A percentile compares a stretch with the other conserved stretches of the same genome.
phyloP scores from a whole-genome alignment of 2,329 filamentous ascomycete genomes.

The Aureobasidium sp. region DNA sequence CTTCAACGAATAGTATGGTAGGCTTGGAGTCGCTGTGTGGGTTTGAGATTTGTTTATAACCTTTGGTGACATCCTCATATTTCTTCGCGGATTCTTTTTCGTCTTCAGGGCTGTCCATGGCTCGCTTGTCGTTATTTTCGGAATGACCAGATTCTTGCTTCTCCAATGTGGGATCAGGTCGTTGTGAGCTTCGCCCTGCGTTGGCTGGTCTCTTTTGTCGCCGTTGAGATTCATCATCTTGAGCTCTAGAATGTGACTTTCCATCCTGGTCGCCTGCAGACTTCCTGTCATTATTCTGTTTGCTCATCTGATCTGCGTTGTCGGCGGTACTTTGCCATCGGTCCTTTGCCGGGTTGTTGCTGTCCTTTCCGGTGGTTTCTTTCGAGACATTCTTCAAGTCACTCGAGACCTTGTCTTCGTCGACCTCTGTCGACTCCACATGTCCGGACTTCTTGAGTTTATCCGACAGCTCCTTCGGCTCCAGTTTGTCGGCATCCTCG shows the following conservation, averaged over 20 bases:
- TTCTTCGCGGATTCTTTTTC: neutral
- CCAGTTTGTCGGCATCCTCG: conserved; percentile 16
- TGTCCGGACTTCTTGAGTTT: neutral
- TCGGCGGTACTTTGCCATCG: conserved; percentile 1
- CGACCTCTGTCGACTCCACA: conserved; percentile 7
- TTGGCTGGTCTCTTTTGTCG: neutral
- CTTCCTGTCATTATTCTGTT: neutral
- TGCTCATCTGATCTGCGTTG: neutral
- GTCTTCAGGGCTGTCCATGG: neutral
- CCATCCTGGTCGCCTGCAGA: neutral
- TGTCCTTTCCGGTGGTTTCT: neutral
- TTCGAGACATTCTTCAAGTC: conserved; percentile 21
- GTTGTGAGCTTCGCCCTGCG: neutral
- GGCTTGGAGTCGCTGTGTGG: neutral
- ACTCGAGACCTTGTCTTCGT: conserved; percentile 13
- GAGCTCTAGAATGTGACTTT: neutral
- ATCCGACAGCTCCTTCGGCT: conserved; percentile 5
- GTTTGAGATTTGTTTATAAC: conserved; percentile 15
- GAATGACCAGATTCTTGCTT: neutral
- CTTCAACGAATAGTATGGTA: neutral
- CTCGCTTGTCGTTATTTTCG: neutral
- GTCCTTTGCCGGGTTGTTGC: neutral
- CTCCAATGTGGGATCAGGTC: neutral
- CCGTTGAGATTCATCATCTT: neutral
- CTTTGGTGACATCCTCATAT: conserved; percentile 12